phyloP scores from a whole-genome alignment of 2,329 filamentous ascomycete genomes.

The Albifimbria verrucaria region DNA sequence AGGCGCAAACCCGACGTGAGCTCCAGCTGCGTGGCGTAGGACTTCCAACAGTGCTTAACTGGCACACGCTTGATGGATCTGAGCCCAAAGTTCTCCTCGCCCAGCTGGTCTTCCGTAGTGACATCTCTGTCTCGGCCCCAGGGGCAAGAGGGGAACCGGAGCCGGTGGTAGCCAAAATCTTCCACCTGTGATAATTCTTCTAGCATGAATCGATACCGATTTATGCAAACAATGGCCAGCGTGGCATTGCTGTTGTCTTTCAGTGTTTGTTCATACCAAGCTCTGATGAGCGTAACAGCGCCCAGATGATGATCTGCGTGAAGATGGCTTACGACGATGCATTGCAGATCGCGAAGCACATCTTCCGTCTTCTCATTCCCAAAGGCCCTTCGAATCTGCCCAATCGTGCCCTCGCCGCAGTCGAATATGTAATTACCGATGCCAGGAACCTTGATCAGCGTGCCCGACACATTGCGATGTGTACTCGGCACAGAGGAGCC shows the following conservation, averaged over 20 bases:
- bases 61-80: slow-evolving; percentile 60
- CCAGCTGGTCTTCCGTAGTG: slow-evolving; percentile 31
- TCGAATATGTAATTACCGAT: slow-evolving; percentile 89
- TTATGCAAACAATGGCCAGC: slow-evolving; percentile 67
- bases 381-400: slow-evolving; percentile 77
- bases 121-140: slow-evolving; percentile 20
- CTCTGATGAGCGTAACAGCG: slow-evolving; percentile 73
- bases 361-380: slow-evolving; percentile 59
- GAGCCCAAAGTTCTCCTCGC: slow-evolving; percentile 58
- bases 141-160: slow-evolving; percentile 31
- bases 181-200: slow-evolving; percentile 77
- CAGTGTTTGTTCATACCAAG: slow-evolving; percentile 64
- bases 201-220: slow-evolving; percentile 71
- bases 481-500: slow-evolving; percentile 88
- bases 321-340: slow-evolving; percentile 90
- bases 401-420: slow-evolving; percentile 87
- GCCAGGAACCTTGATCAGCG: slow-evolving; percentile 77
- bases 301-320: slow-evolving; percentile 97
- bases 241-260: slow-evolving; percentile 31
- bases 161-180: slow-evolving; percentile 64
- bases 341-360: slow-evolving; percentile 74
- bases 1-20: slow-evolving; percentile 80
- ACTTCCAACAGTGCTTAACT: slow-evolving; percentile 77
- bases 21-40: slow-evolving; percentile 73
- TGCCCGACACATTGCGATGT: slow-evolving; percentile 92